Evolutionary conservation across 441 rosid genomes (phyloP).

Genomic region (Populus hybrid): DNA sequence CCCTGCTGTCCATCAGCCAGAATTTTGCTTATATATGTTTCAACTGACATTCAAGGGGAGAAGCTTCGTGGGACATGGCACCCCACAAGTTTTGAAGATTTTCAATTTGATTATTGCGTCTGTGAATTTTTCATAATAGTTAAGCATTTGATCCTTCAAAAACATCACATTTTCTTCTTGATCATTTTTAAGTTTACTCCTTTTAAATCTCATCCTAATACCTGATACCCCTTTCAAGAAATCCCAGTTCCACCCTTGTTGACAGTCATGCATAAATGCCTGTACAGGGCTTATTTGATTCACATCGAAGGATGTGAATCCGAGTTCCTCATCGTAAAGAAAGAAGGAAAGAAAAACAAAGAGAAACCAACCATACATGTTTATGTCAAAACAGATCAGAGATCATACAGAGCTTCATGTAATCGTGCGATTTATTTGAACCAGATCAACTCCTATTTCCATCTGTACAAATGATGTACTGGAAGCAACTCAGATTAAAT

Average conservation of each 20-base stretch:
- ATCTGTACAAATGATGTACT: background rate
- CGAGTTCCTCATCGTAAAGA: background rate
- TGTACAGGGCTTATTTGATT: no score
- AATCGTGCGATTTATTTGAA: no score
- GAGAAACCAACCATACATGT: background rate
- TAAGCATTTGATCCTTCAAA: background rate
- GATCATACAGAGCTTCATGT: background rate
- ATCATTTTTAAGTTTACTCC: background rate
- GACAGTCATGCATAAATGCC: background rate
- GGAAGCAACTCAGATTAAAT: background rate
- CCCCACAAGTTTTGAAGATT: background rate
- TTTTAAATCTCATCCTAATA: background rate
- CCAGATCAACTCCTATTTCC: no score
- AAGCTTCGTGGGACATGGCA: background rate
- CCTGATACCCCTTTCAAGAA: background rate
- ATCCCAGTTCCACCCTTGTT: background rate
- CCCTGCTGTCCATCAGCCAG: background rate
- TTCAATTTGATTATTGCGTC: background rate
- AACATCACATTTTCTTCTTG: background rate
- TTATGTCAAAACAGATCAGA: background rate
- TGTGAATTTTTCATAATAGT: background rate
- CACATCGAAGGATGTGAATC: background rate
- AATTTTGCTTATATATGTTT: background rate
- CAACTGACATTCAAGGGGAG: background rate
- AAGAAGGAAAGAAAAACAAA: no score